Evolutionary conservation across 495 filamentous ascomycete species (phyloP).

Genomic region (Trichoderma reesei): DNA sequence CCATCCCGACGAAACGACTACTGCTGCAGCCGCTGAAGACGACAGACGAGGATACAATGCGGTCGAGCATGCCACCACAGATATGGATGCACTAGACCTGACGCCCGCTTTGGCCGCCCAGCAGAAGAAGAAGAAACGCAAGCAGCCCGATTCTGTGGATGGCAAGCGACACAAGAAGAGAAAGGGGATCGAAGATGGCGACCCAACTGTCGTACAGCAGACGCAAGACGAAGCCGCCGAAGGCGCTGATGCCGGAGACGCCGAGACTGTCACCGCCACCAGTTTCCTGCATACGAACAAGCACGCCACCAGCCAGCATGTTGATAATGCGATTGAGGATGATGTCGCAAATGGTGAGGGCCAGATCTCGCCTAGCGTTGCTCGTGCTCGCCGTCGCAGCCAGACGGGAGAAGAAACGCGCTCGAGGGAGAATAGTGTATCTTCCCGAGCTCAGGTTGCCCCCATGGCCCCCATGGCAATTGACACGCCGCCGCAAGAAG

Average conservation of each 20-base stretch:
- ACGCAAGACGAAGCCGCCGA: background rate
- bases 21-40: background rate
- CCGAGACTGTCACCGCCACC: background rate
- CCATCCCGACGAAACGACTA: background rate
- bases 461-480: conserved; percentile 1
- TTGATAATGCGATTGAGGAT: background rate
- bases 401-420: conserved; percentile 4
- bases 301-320: background rate
- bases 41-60: background rate
- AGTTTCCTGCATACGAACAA: background rate
- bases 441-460: background rate
- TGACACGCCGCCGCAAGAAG: background rate
- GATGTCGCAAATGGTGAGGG: background rate
- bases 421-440: conserved; percentile 2
- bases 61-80: background rate
- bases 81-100: background rate
- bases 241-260: background rate
- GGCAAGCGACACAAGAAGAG: conserved; percentile 9
- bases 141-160: background rate
- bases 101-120: background rate
- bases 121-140: conserved; percentile 5
- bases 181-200: conserved; percentile 14
- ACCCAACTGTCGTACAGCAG: background rate
- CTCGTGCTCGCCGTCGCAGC: conserved; percentile 8
- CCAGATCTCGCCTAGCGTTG: conserved; percentile 6